Evolutionary conservation across 208 protist genomes (phyloP), one percentile per base, ranked within the genome.

Genomic region (Phytomonas sp.): DNA sequence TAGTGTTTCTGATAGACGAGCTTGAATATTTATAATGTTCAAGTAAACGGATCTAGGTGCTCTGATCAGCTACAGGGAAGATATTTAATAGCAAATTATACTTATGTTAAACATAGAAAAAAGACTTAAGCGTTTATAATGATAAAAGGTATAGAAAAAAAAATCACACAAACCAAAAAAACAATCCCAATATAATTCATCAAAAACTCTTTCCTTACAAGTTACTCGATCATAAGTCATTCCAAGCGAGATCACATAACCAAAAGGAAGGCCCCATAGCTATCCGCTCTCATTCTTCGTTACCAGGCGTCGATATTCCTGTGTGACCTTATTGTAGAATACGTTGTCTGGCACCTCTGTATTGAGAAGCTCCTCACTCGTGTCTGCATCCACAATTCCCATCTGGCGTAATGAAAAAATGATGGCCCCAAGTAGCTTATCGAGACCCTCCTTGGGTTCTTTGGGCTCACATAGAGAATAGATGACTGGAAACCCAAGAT

Each of bases 401-500:
- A 86, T 80, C 37, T 43, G 61, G 11, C 80, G 66, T 77, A 95
- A 76, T 2, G 87, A 91, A 33, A 77, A 68, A 62, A 95, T 79
- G 37, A 93, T 88, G 68, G 72, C 74, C 33, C 74, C 80, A 13
- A 85, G 68, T 32, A 95, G 73, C 37, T 69, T 67, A 67, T 86
- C 81, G 70, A 89, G 68, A 11, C 87, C 87, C 59, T 78, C 80
- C 63, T 75, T 68, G 30, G 81, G 82, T 26, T 74, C 75, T 60
- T 73, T 76, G 29, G 69, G 63, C 43, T 80, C 81, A 66, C 83
- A 89, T 23, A 94, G 30, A 4, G 81, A 84, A 70, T 84, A 82
- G 26, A 90, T 26, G 32, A 91, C 85, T 8, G 71, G 33, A 28
- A 77, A 74, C 20, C 80, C 77, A n/a, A 91, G 51, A n/a, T 82